Conservation (phyloP, 352 stramenopile genomes). For the Pythium phragmiticola region DNA sequence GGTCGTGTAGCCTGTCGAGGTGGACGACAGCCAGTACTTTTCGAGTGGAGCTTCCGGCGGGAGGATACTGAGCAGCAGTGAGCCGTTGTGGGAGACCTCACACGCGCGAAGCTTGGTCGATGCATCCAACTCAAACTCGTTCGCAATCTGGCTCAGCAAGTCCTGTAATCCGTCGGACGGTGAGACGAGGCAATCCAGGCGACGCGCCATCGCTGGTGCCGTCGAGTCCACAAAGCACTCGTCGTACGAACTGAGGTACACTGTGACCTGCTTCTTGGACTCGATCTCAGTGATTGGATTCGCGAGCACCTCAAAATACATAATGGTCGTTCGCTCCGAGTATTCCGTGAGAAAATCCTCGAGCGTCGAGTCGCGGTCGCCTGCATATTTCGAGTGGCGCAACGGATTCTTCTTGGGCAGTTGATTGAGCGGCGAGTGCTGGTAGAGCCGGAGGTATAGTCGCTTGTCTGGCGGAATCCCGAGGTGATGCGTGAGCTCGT, state of each 20-base stretch:
- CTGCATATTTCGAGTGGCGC: slow-evolving; percentile 61
- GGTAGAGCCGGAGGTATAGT: slow-evolving; percentile 75
- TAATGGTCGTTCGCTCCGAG: slow-evolving; percentile 55
- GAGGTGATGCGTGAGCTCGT: slow-evolving; percentile 47
- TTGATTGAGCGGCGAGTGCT: slow-evolving; percentile 68
- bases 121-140: slow-evolving; percentile 40
- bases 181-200: slow-evolving; percentile 65
- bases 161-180: slow-evolving; percentile 48
- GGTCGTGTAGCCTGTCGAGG: slow-evolving; percentile 26
- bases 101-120: slow-evolving; percentile 51
- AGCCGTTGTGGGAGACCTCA: slow-evolving; percentile 59
- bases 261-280: slow-evolving; percentile 73
- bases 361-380: slow-evolving; percentile 55
- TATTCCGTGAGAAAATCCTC: slow-evolving; percentile 77
- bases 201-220: slow-evolving; percentile 32
- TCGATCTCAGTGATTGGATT: slow-evolving; percentile 85
- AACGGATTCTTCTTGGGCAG: slow-evolving; percentile 67
- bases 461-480: slow-evolving; percentile 39
- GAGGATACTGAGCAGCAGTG: slow-evolving; percentile 53
- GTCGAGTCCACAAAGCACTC: slow-evolving; percentile 53
- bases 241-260: slow-evolving; percentile 81
- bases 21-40: slow-evolving; percentile 39
- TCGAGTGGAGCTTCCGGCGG: slow-evolving; percentile 38
- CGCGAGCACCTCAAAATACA: slow-evolving; percentile 75
- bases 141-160: slow-evolving; percentile 47